These are phyloP conservation scores for Corymbia calophylla DNA, from an alignment of 441 rosid species.

Conservation along the genomic window DNA sequence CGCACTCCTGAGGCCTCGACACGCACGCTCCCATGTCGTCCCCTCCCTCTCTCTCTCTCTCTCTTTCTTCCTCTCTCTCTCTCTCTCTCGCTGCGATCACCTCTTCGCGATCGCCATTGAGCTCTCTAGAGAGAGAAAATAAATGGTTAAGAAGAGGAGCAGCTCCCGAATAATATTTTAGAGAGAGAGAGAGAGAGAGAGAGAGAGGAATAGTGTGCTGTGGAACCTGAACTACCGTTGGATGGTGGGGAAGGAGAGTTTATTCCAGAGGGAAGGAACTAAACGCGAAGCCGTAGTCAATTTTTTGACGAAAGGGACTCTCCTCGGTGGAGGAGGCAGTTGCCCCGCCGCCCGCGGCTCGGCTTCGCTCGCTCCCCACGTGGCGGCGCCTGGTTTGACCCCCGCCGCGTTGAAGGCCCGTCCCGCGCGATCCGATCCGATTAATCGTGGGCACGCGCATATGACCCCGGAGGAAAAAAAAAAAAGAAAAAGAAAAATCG, in stretches of 20 bases:
- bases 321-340: background rate
- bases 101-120: background rate
- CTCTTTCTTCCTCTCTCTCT: background rate
- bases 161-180: background rate
- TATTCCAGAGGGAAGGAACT: background rate
- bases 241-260: background rate
- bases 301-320: background rate
- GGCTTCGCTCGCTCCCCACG: background rate
- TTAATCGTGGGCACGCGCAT: background rate
- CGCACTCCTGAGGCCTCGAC: conserved; percentile 1
- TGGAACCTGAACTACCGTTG: background rate
- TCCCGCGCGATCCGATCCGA: background rate
- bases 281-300: background rate
- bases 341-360: background rate
- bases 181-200: background rate
- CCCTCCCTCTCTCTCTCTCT: background rate
- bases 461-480: rapidly evolving
- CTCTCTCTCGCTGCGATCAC: background rate
- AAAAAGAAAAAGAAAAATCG: rapidly evolving
- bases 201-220: background rate
- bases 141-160: background rate
- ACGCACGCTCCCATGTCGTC: conserved; percentile 5
- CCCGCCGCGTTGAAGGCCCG: background rate
- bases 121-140: background rate
- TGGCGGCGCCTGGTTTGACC: background rate